phyloP scores from a whole-genome alignment of 1,284 basidiomycete genomes.

The Puccinia polysora region DNA sequence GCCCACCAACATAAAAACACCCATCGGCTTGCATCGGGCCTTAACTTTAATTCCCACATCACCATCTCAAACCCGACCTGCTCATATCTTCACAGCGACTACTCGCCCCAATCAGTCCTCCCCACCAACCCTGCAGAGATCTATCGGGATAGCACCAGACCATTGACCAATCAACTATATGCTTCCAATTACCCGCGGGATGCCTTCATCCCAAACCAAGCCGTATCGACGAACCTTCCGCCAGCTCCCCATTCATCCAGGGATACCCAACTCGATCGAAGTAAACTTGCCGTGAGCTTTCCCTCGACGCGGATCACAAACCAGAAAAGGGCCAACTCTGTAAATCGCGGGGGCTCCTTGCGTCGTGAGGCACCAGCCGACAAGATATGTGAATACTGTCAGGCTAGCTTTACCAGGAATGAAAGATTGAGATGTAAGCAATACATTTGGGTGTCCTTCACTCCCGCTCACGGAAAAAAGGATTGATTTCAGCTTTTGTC shows the following conservation, averaged over 20 bases:
- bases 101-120: constrained; percentile 7
- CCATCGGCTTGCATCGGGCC: neutral
- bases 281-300: neutral
- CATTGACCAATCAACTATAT: no score
- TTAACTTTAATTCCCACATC: neutral
- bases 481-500: constrained; percentile 5
- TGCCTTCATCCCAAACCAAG: no score
- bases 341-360: constrained; percentile 23
- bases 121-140: neutral
- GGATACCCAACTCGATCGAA: neutral
- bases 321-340: constrained; percentile 20
- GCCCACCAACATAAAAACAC: constrained; percentile 7
- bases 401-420: constrained; percentile 33
- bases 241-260: neutral
- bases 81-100: neutral
- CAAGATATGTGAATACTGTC: constrained; percentile 23
- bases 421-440: constrained; percentile 40
- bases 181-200: no score
- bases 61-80: neutral
- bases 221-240: no score
- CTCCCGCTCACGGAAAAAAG: neutral
- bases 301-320: constrained; percentile 23
- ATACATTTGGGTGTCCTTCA: neutral
- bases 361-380: constrained; percentile 27
- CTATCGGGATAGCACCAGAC: no score